These are phyloP conservation scores for Funneliformis geosporum DNA, from an alignment of 192 early-diverging fungal genomes.

Conservation along the genomic window DNA sequence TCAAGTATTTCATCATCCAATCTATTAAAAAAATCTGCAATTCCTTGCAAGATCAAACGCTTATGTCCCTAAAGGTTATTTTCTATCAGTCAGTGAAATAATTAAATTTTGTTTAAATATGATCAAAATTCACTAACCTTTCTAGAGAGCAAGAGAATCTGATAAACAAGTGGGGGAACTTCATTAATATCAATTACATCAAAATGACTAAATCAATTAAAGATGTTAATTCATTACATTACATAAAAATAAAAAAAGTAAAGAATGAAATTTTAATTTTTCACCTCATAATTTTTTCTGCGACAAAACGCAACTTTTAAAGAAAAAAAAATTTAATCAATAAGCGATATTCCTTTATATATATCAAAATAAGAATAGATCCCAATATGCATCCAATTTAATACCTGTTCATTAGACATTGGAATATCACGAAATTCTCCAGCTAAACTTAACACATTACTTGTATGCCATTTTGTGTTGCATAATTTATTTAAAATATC, in stretches of 20 bases:
- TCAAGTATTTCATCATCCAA: slow-evolving; percentile 40
- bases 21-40: slow-evolving; percentile 61
- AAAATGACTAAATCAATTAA: slow-evolving; percentile 41
- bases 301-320: not conserved
- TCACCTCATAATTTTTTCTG: slow-evolving; percentile 47
- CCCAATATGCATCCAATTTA: not conserved
- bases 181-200: slow-evolving; percentile 51
- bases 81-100: not conserved
- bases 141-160: slow-evolving; percentile 64
- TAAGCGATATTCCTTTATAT: too few species aligned
- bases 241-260: not conserved
- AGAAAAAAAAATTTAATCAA: not conserved
- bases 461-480: slow-evolving; percentile 37
- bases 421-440: slow-evolving; percentile 38
- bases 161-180: slow-evolving; percentile 67
- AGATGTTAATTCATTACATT: not conserved
- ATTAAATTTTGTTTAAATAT: not conserved
- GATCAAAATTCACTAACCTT: slow-evolving; percentile 39
- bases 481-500: slow-evolving; percentile 43
- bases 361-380: too few species aligned
- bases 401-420: slow-evolving; percentile 39
- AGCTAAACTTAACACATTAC: slow-evolving; percentile 40
- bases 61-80: slow-evolving; percentile 49
- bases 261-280: not conserved
- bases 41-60: slow-evolving; percentile 54